These are phyloP conservation scores for Furcasterigmium sp. DNA, from an alignment of 2,329 filamentous ascomycete genomes.

Conservation along the genomic window DNA sequence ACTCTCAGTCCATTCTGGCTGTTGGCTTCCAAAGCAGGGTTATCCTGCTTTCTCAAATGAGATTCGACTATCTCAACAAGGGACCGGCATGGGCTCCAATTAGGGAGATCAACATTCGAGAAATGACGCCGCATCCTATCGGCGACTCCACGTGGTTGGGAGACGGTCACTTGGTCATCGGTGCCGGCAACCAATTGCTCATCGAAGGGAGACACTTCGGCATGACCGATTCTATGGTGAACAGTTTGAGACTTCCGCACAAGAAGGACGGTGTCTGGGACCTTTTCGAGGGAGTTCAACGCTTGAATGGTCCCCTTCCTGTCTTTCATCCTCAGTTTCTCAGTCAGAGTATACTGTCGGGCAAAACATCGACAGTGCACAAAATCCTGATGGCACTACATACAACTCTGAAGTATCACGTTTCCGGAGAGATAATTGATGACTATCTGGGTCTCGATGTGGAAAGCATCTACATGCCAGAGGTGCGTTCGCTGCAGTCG, in stretches of 20 bases:
- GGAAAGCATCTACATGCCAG: constrained; percentile 49
- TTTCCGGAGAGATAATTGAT: constrained; percentile 75
- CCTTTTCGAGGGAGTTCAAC: constrained; percentile 75
- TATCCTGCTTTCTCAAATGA: constrained; percentile 76
- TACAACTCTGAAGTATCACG: constrained; percentile 74
- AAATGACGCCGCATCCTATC: constrained; percentile 82
- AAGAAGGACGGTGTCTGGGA: constrained; percentile 52
- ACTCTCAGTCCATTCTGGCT: constrained; percentile 81
- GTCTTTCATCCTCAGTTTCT: constrained; percentile 91
- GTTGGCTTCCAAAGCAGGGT: constrained; percentile 90
- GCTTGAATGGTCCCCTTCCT: constrained; percentile 81
- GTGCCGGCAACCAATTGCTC: constrained; percentile 87
- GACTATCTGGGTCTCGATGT: constrained; percentile 64
- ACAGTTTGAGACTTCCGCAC: constrained; percentile 42
- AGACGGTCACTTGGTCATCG: constrained; percentile 79
- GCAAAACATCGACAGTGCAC: constrained; percentile 68
- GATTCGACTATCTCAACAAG: constrained; percentile 86
- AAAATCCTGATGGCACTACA: constrained; percentile 67
- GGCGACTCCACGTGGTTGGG: constrained; percentile 90
- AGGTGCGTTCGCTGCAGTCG: no score
- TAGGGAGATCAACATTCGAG: constrained; percentile 73
- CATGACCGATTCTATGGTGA: constrained; percentile 53
- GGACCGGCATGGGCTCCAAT: constrained; percentile 87
- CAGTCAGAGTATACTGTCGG: constrained; percentile 77
- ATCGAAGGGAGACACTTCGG: constrained; percentile 74